Conservation (phyloP, 352 stramenopile species). For the Globisporangium heterothallicum region DNA sequence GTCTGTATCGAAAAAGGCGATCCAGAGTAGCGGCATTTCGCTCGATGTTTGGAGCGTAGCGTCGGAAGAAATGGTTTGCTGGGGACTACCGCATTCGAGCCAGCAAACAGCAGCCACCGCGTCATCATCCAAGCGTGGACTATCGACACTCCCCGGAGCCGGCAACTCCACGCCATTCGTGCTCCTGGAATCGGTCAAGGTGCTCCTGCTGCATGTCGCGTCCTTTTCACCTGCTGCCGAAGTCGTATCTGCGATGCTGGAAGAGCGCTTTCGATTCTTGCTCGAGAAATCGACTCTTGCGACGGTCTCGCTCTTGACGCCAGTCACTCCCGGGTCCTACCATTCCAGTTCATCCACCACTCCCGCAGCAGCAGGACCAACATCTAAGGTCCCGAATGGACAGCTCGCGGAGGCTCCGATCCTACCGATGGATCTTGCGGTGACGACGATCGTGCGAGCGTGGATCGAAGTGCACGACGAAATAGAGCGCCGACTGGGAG, state of each 20-base stretch:
- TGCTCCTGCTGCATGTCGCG: constrained; percentile 27
- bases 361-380: not conserved
- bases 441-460: constrained; percentile 21
- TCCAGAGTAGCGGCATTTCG: constrained; percentile 22
- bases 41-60: constrained; percentile 22
- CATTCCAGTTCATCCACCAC: not conserved
- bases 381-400: constrained; percentile 17
- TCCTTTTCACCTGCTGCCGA: constrained; percentile 14
- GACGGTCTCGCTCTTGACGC: constrained; percentile 25
- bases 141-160: not conserved
- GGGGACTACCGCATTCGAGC: constrained; percentile 2
- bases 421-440: constrained; percentile 27
- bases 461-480: constrained; percentile 24
- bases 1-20: constrained; percentile 21
- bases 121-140: constrained; percentile 1
- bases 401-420: constrained; percentile 25
- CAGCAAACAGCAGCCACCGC: not conserved
- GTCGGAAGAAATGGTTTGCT: constrained; percentile 9
- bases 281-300: constrained; percentile 13
- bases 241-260: constrained; percentile 10
- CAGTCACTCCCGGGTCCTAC: constrained; percentile 24
- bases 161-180: constrained; percentile 17
- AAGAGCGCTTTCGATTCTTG: constrained; percentile 17
- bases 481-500: constrained; percentile 17
- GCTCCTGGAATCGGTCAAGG: constrained; percentile 37